These are phyloP conservation scores for Mimosa pudica DNA, from an alignment of 306 rosid species.

Conservation along the genomic window DNA sequence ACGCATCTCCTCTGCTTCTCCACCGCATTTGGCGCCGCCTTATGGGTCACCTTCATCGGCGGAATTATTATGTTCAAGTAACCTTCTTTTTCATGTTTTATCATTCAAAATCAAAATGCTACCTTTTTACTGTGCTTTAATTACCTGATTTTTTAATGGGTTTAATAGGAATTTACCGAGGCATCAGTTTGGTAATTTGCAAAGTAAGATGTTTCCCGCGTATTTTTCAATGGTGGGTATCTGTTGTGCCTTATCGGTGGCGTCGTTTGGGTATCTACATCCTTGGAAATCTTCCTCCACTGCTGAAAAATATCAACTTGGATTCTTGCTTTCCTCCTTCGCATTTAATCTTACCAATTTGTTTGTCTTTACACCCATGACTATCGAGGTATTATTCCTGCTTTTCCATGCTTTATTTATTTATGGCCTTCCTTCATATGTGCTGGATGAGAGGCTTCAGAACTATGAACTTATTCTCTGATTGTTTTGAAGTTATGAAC, in stretches of 20 bases:
- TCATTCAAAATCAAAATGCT: too few species aligned
- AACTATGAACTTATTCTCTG: too few species aligned
- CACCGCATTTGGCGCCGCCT: slow-evolving; percentile 85
- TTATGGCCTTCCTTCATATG: too few species aligned
- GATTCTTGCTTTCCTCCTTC: slow-evolving; percentile 81
- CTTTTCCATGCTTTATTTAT: neutral
- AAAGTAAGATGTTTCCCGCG: slow-evolving; percentile 99
- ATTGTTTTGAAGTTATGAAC: too few species aligned
- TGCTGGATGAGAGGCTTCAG: too few species aligned
- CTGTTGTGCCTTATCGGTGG: slow-evolving; percentile 73
- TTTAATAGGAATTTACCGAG: slow-evolving; percentile 81
- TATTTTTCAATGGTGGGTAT: slow-evolving; percentile 79
- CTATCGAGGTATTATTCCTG: slow-evolving; percentile 70
- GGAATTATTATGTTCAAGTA: slow-evolving; percentile 99
- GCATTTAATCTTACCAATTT: slow-evolving; percentile 86
- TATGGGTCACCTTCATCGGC: slow-evolving; percentile 98
- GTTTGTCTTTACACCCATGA: slow-evolving; percentile 94
- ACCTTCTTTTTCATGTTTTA: neutral
- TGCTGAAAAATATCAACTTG: slow-evolving; percentile 86
- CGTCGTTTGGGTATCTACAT: slow-evolving; percentile 84
- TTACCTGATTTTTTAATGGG: neutral
- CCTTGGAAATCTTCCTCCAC: slow-evolving; percentile 84
- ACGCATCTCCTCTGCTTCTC: slow-evolving; percentile 92
- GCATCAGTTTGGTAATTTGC: slow-evolving; percentile 98
- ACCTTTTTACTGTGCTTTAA: too few species aligned